These are phyloP conservation scores for Colletotrichum magnum DNA, from an alignment of 2,329 filamentous ascomycete genomes.

Conservation along the genomic window DNA sequence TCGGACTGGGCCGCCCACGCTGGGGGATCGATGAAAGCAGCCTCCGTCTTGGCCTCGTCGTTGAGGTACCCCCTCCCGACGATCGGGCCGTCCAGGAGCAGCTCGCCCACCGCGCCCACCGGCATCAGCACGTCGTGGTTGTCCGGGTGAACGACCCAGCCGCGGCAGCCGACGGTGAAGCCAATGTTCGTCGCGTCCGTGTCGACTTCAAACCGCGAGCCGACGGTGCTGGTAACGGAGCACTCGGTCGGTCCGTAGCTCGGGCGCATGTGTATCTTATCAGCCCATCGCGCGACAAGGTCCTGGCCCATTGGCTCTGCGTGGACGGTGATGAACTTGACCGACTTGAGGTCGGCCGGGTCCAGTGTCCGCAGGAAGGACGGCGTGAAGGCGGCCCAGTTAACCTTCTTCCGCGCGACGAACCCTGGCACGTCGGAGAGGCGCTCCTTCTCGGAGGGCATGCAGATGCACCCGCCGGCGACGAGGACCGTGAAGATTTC, in stretches of 20 bases:
- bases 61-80: conserved; percentile 32
- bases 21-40: conserved; percentile 18
- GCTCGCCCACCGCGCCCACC: conserved; percentile 31
- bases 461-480: conserved; percentile 58
- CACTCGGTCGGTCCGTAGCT: conserved; percentile 49
- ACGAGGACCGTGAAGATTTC: conserved; percentile 68
- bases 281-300: conserved; percentile 44
- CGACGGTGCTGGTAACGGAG: conserved; percentile 48
- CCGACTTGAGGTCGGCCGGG: conserved; percentile 51
- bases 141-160: conserved; percentile 46
- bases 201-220: conserved; percentile 40
- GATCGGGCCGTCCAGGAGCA: conserved; percentile 28
- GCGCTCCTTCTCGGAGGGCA: conserved; percentile 55
- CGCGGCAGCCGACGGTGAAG: conserved; percentile 45
- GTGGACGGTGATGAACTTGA: conserved; percentile 53
- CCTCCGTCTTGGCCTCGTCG: conserved; percentile 21
- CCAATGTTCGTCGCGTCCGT: conserved; percentile 36
- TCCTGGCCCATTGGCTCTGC: conserved; percentile 46
- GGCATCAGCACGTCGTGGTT: conserved; percentile 37
- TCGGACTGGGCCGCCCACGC: neutral
- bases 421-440: conserved; percentile 62
- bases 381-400: conserved; percentile 70
- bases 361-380: conserved; percentile 64
- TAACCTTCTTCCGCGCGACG: conserved; percentile 65
- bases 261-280: conserved; percentile 42